Percentiles rank a stretch among this genome's conserved stretches.
These are phyloP conservation scores for Beta vulgaris DNA, from an alignment of 148 eudicot species.

Conservation along the genomic window DNA sequence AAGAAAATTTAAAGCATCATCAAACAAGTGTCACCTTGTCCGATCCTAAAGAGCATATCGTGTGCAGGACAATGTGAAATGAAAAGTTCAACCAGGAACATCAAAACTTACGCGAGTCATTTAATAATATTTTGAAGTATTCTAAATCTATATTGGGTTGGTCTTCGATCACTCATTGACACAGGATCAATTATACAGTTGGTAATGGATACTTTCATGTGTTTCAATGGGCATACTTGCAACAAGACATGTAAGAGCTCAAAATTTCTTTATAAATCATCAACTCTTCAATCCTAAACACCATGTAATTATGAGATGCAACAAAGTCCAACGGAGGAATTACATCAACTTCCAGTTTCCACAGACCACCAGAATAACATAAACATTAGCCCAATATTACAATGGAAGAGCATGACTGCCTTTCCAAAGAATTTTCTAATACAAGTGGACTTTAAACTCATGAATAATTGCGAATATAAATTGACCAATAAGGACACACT, in stretches of 20 bases:
- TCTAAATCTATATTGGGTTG: not conserved
- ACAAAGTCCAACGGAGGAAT: not conserved
- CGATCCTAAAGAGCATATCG: not conserved
- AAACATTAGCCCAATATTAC: not conserved
- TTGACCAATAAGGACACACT: too few species aligned
- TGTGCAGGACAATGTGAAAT: not conserved
- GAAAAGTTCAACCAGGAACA: not conserved
- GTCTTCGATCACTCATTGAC: not conserved
- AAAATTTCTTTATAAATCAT: not conserved
- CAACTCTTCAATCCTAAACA: not conserved
- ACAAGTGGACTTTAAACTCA: not conserved
- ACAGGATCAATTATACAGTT: not conserved
- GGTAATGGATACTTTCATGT: not conserved
- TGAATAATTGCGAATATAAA: too few species aligned
- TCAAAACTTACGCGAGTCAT: not conserved
- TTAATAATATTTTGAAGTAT: not conserved
- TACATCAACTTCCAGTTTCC: not conserved
- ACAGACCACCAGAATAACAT: not conserved
- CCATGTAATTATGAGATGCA: too few species aligned
- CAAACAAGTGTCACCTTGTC: not conserved
- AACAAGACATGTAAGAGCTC: not conserved
- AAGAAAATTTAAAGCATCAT: not conserved
- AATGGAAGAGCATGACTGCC: not conserved
- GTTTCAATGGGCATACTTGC: not conserved
- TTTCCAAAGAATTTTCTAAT: not conserved